phyloP scores from a whole-genome alignment of 768 basidiomycete genomes.

The Suillus brevipes region DNA sequence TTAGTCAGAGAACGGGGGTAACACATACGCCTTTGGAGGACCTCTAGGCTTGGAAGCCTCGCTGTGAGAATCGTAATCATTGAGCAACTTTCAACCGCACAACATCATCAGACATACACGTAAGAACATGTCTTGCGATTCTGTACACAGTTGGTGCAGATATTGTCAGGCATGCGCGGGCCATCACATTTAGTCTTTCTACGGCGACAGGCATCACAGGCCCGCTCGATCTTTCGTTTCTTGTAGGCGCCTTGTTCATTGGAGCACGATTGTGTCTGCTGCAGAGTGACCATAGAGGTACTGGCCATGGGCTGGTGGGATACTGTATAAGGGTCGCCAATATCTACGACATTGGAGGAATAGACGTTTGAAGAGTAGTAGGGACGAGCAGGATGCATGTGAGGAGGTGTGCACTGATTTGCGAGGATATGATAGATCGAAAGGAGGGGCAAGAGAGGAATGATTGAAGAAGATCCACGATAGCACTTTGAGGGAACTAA shows the following conservation, averaged over 20 bases:
- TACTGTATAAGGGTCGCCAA: constrained; percentile 19
- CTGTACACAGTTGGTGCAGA: constrained; percentile 60
- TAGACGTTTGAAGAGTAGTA: constrained; percentile 17
- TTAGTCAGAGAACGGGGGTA: constrained; percentile 4
- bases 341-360: constrained; percentile 29
- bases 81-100: constrained; percentile 9
- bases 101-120: constrained; percentile 40
- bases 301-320: not conserved
- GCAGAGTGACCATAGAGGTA: constrained; percentile 15
- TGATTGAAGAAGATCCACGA: constrained; percentile 11
- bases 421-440: constrained; percentile 1
- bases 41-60: constrained; percentile 66
- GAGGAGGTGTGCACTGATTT: not conserved
- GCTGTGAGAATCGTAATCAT: constrained; percentile 27
- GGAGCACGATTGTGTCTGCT: constrained; percentile 8
- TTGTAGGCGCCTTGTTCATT: constrained; percentile 26
- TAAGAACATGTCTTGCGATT: constrained; percentile 58
- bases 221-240: constrained; percentile 52
- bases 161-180: constrained; percentile 46
- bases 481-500: constrained; percentile 17
- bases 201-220: constrained; percentile 60
- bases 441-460: constrained; percentile 7
- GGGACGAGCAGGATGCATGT: constrained; percentile 21
- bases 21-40: constrained; percentile 64
- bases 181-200: constrained; percentile 66